Evolutionary conservation across 1,284 basidiomycete species (phyloP).

Genomic region (Gymnopus androsaceus): DNA sequence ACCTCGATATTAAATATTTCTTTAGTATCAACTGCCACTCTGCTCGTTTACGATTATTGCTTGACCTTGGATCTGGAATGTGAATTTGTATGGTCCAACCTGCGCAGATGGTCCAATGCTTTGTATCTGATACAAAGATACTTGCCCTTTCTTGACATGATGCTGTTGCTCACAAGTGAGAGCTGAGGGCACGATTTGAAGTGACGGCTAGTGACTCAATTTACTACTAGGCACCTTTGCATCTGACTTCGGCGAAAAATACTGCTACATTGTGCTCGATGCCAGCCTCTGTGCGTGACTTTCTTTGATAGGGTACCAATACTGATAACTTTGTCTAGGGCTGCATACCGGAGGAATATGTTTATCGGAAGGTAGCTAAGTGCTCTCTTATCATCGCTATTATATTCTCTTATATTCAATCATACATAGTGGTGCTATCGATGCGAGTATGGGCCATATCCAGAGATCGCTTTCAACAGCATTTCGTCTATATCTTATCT

Average conservation of each 20-base stretch:
- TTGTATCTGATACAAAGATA: constrained; percentile 12
- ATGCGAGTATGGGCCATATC: not conserved
- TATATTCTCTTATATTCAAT: not conserved
- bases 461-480: not conserved
- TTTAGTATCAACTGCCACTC: constrained; percentile 3
- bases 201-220: not conserved
- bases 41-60: constrained; percentile 11
- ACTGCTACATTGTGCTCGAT: not conserved
- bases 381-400: no score
- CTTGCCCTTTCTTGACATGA: constrained; percentile 10
- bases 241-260: not conserved
- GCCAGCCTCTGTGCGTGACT: not conserved
- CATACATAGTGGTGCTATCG: not conserved
- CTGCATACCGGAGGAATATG: not conserved
- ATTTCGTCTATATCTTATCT: not conserved
- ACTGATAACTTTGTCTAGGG: not conserved
- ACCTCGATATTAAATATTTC: not conserved
- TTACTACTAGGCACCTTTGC: not conserved
- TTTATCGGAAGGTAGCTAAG: not conserved
- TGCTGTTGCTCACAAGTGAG: constrained; percentile 1
- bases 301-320: not conserved
- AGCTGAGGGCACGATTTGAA: not conserved
- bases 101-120: not conserved
- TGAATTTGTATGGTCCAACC: constrained; percentile 1
- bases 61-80: constrained; percentile 10